phyloP scores from a whole-genome alignment of 768 basidiomycete genomes.

The Suillus decipiens region DNA sequence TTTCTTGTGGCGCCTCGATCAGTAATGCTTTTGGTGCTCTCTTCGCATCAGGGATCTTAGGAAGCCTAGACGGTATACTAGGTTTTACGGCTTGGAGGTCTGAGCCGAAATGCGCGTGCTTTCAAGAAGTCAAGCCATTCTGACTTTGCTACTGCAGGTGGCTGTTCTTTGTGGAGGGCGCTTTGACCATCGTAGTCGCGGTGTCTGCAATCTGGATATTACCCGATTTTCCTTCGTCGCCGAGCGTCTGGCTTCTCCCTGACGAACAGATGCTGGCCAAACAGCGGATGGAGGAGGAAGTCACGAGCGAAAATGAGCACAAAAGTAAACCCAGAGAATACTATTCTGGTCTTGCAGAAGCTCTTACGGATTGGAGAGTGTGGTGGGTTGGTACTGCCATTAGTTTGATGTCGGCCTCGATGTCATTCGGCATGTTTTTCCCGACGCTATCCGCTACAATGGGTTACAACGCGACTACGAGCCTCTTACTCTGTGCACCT shows the following conservation, averaged over 20 bases:
- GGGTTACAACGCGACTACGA: constrained; percentile 60
- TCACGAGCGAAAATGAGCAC: constrained; percentile 49
- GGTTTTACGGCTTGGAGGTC: constrained; percentile 75
- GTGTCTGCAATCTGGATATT: constrained; percentile 58
- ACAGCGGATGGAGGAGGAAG: constrained; percentile 62
- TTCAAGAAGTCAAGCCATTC: not conserved
- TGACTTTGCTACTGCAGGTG: constrained; percentile 43
- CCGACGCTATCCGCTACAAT: constrained; percentile 74
- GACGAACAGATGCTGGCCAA: constrained; percentile 56
- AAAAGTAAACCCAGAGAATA: constrained; percentile 37
- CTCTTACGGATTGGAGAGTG: constrained; percentile 74
- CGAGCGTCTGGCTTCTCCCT: constrained; percentile 56
- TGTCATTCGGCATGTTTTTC: constrained; percentile 79
- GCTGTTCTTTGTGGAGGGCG: constrained; percentile 70
- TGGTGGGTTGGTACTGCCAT: constrained; percentile 74
- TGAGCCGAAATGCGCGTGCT: constrained; percentile 17
- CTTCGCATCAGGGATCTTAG: constrained; percentile 72
- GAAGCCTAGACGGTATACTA: constrained; percentile 63
- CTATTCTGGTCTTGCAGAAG: constrained; percentile 51
- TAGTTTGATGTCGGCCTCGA: constrained; percentile 52
- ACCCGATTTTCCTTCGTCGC: constrained; percentile 71
- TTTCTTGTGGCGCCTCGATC: constrained; percentile 70
- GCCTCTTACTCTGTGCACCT: constrained; percentile 74
- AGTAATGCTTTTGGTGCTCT: constrained; percentile 81
- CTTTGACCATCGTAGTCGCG: constrained; percentile 53